Evolutionary conservation across 805 yeast genomes (phyloP).

Genomic region (Phaffomyces antillensis): DNA sequence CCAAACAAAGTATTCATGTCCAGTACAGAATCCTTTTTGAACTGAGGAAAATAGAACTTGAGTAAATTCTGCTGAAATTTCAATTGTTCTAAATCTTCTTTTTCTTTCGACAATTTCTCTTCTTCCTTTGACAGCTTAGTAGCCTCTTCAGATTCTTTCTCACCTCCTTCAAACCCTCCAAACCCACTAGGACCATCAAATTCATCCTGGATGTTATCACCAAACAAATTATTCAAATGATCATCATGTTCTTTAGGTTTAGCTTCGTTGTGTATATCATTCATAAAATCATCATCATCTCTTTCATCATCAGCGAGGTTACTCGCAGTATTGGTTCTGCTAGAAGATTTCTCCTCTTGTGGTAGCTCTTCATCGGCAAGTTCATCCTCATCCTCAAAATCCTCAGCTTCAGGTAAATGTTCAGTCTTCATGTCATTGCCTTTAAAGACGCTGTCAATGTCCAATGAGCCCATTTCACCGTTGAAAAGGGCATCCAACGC

Average conservation of each 20-base stretch:
- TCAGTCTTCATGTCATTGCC: conserved; percentile 30
- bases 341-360: conserved; percentile 24
- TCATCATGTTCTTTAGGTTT: conserved; percentile 6
- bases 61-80: conserved; percentile 28
- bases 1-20: conserved; percentile 61
- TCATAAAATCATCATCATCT: conserved; percentile 8
- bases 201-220: conserved; percentile 22
- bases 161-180: conserved; percentile 13
- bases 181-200: conserved; percentile 13
- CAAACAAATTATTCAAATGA: conserved; percentile 24
- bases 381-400: conserved; percentile 92
- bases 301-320: conserved; percentile 20
- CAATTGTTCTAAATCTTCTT: conserved; percentile 20
- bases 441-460: conserved; percentile 14
- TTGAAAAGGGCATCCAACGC: conserved; percentile 32
- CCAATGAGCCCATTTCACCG: conserved; percentile 27
- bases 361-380: conserved; percentile 78
- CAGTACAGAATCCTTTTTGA: conserved; percentile 45
- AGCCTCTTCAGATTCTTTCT: background rate
- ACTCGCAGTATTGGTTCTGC: background rate
- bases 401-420: conserved; percentile 90
- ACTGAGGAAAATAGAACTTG: conserved; percentile 54
- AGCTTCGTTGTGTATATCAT: conserved; percentile 8
- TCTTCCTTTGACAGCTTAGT: background rate
- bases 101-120: conserved; percentile 4